phyloP scores from a whole-genome alignment of 768 basidiomycete genomes.

The Lentinula guzmanii region DNA sequence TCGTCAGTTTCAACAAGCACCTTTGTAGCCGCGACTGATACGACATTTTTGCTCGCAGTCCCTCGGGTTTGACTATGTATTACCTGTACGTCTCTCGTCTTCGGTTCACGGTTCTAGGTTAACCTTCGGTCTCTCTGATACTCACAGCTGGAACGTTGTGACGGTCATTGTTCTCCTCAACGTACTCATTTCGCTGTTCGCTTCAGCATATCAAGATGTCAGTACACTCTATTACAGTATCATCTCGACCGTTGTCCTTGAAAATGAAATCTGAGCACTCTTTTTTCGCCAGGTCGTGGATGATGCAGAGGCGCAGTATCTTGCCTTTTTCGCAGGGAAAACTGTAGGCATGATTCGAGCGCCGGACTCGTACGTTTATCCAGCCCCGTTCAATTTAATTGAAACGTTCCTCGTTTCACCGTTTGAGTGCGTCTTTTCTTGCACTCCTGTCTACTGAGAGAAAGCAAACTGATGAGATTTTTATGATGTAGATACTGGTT shows the following conservation, averaged over 20 bases:
- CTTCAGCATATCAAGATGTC: conserved; percentile 87
- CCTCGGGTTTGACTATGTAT: conserved; percentile 61
- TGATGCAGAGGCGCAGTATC: conserved; percentile 85
- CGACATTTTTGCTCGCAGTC: conserved; percentile 22
- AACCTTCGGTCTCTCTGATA: neutral
- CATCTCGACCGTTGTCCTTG: no score
- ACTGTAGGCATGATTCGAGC: conserved; percentile 81
- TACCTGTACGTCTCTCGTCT: conserved; percentile 57
- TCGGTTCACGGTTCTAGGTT: neutral
- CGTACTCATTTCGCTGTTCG: conserved; percentile 92
- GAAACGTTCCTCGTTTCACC: conserved; percentile 79
- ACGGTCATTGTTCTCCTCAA: conserved; percentile 85
- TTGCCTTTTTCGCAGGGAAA: conserved; percentile 87
- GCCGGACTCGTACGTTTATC: conserved; percentile 82
- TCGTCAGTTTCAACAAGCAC: neutral
- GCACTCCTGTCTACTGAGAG: neutral
- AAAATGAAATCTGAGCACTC: neutral
- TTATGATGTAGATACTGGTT: conserved; percentile 35
- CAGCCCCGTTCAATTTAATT: conserved; percentile 88
- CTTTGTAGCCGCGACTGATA: neutral
- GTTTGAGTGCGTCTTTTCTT: conserved; percentile 58
- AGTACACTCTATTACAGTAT: conserved; percentile 14
- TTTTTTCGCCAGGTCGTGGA: conserved; percentile 52
- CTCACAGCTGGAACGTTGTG: conserved; percentile 69
- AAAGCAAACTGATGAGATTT: conserved; percentile 8